These are phyloP conservation scores for Xylaria digitata DNA, from an alignment of 2,329 filamentous ascomycete species.

Conservation along the genomic window DNA sequence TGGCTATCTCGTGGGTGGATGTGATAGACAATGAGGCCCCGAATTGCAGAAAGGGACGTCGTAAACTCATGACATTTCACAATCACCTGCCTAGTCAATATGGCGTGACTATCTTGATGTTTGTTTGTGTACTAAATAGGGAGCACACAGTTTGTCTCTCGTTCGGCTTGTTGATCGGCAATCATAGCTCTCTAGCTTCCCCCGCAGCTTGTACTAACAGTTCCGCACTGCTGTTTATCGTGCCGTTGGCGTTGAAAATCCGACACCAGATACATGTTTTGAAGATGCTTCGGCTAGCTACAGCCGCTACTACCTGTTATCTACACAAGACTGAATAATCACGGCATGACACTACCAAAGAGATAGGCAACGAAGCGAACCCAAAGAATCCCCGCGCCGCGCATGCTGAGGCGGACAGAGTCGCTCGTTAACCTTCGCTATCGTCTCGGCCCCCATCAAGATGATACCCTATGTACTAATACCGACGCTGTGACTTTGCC, in stretches of 20 bases:
- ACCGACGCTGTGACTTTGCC: neutral
- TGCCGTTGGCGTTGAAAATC: neutral
- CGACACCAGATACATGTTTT: neutral
- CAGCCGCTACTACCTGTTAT: neutral
- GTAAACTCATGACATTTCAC: neutral
- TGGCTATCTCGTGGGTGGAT: slow-evolving; percentile 30
- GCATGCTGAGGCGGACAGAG: neutral
- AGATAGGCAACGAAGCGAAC: neutral
- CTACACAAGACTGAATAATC: neutral
- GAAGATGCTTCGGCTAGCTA: neutral
- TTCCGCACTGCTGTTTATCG: neutral
- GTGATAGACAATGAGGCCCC: slow-evolving; percentile 6
- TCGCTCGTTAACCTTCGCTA: neutral
- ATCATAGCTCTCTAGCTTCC: slow-evolving; percentile 2
- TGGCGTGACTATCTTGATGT: neutral
- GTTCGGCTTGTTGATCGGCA: neutral
- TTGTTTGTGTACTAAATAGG: slow-evolving; percentile 3
- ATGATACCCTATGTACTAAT: neutral
- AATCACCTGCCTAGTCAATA: slow-evolving; percentile 1
- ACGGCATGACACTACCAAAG: neutral
- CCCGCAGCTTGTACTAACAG: slow-evolving; percentile 1
- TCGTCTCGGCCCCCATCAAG: neutral
- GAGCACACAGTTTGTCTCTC: neutral
- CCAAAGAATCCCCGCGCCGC: neutral
- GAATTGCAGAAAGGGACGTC: neutral